These are phyloP conservation scores for Ascochyta rabiei DNA, from an alignment of 2,329 filamentous ascomycete species.

Conservation along the genomic window DNA sequence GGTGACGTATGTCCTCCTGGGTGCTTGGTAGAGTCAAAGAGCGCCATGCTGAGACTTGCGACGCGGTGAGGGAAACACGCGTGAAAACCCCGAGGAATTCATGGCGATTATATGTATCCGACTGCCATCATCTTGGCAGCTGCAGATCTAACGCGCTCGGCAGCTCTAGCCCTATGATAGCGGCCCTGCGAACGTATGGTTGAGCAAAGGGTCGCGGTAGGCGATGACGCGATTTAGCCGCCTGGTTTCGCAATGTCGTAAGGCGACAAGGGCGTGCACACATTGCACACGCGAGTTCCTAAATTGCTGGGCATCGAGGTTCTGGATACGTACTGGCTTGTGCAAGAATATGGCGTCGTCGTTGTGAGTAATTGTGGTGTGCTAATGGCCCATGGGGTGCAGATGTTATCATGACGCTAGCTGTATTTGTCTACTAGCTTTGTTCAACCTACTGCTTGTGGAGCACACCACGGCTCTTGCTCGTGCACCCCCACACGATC, in stretches of 20 bases:
- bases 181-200: constrained; percentile 4
- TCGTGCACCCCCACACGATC: too few relatives aligned
- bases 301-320: neutral
- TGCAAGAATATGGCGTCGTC: neutral
- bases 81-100: neutral
- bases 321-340: neutral
- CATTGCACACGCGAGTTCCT: neutral
- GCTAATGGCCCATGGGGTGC: neutral
- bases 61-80: neutral
- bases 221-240: constrained; percentile 20
- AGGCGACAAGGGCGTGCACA: neutral
- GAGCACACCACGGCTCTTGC: too few relatives aligned
- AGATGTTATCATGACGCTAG: neutral
- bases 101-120: constrained; percentile 19
- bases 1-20: constrained; percentile 23
- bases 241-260: constrained; percentile 14
- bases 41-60: constrained; percentile 22
- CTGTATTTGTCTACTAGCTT: too few relatives aligned
- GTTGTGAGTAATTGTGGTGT: neutral
- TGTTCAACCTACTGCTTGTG: too few relatives aligned
- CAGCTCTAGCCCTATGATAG: constrained; percentile 6
- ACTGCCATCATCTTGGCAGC: constrained; percentile 22
- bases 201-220: neutral
- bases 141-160: constrained; percentile 7
- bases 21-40: constrained; percentile 27